Percentiles rank a stretch among this genome's conserved stretches.
phyloP scores from a whole-genome alignment of 169 alveolate genomes.

The Plasmodium yoelii region DNA sequence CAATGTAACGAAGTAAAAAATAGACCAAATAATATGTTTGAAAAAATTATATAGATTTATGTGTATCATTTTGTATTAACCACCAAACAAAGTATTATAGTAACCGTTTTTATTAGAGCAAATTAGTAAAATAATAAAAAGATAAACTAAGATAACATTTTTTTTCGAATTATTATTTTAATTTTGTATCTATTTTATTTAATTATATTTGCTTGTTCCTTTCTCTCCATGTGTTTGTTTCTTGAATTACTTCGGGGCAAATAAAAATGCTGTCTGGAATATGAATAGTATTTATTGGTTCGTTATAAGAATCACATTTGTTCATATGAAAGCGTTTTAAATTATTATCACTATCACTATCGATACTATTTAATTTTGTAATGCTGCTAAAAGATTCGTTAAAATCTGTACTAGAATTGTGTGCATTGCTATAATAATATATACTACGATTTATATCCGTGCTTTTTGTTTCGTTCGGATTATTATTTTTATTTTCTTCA shows the following conservation, averaged over 20 bases:
- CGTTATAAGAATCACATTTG: not conserved
- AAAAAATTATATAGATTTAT: too few relatives aligned
- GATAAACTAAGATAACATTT: too few relatives aligned
- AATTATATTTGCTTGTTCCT: not conserved
- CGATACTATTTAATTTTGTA: constrained; percentile 5
- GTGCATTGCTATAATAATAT: not conserved
- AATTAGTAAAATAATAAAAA: too few relatives aligned
- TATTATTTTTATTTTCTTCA: constrained; percentile 8
- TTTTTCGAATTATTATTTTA: not conserved
- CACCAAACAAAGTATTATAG: too few relatives aligned
- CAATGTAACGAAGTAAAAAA: too few relatives aligned
- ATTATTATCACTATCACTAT: not conserved
- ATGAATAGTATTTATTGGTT: constrained; percentile 9
- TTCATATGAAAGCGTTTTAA: not conserved
- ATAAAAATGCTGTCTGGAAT: constrained; percentile 49
- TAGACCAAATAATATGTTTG: too few relatives aligned
- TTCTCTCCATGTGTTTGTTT: not conserved
- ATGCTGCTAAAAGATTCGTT: constrained; percentile 8
- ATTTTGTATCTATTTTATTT: not conserved
- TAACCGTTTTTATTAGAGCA: too few relatives aligned
- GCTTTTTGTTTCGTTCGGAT: not conserved
- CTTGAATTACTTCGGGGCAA: constrained; percentile 51
- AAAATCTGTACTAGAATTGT: not conserved
- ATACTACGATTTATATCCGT: not conserved
- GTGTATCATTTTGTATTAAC: too few relatives aligned